A percentile compares a stretch with the other conserved stretches of the same genome.
phyloP scores from a whole-genome alignment of 768 basidiomycete species.

The Leccinellum luteum region DNA sequence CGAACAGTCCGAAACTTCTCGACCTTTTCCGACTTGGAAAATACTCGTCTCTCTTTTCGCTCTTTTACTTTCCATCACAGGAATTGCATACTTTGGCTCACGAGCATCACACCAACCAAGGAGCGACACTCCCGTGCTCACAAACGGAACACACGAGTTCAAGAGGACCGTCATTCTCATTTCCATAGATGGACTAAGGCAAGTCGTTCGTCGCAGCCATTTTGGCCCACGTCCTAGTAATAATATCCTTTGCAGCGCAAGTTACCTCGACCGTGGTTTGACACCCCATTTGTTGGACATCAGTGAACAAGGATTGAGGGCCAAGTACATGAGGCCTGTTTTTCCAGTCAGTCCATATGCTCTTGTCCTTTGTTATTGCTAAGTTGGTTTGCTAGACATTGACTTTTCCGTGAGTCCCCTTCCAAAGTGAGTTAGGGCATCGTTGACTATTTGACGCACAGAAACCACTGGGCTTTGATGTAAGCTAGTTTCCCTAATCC shows the following conservation, averaged over 20 bases:
- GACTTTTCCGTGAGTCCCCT: conserved; percentile 77
- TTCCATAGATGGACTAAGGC: conserved; percentile 86
- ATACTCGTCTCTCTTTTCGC: conserved; percentile 9
- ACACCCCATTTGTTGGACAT: conserved; percentile 82
- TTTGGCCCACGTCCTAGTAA: background rate
- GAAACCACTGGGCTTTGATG: conserved; percentile 91
- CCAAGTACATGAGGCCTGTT: conserved; percentile 83
- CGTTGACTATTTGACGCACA: conserved; percentile 27
- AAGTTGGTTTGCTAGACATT: conserved; percentile 51
- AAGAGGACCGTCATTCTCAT: conserved; percentile 79
- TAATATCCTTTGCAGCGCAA: conserved; percentile 50
- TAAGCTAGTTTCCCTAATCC: conserved; percentile 30
- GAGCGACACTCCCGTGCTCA: conserved; percentile 37
- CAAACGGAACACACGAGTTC: conserved; percentile 83
- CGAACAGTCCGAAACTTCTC: background rate
- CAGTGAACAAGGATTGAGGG: conserved; percentile 79
- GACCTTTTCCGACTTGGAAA: conserved; percentile 7
- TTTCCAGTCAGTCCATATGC: conserved; percentile 69
- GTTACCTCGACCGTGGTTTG: conserved; percentile 81
- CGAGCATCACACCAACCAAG: background rate
- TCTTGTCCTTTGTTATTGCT: background rate
- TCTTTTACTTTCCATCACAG: conserved; percentile 16
- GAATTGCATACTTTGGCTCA: conserved; percentile 6
- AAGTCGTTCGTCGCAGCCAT: conserved; percentile 14
- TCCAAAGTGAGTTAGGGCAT: background rate